These are phyloP conservation scores for Agaricus subrufescens DNA, from an alignment of 768 basidiomycete species.

Conservation along the genomic window DNA sequence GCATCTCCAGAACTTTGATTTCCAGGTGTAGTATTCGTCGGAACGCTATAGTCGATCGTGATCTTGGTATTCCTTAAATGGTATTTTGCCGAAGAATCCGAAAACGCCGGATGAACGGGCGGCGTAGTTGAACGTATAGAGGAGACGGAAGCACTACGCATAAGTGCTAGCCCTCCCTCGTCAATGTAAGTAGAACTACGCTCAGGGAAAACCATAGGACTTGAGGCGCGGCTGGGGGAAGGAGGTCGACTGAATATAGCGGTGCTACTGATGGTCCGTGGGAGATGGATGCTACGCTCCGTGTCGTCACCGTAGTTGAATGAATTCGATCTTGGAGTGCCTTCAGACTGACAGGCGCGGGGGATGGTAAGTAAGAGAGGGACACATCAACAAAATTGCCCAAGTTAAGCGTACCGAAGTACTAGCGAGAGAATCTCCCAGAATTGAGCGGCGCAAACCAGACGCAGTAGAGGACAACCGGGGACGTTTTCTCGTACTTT, in stretches of 20 bases:
- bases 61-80: conserved; percentile 29
- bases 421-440: conserved; percentile 1
- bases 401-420: conserved; percentile 2
- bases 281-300: conserved; percentile 10
- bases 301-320: conserved; percentile 8
- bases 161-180: conserved; percentile 23
- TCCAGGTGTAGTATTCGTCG: conserved; percentile 11
- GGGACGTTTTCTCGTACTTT: conserved; percentile 23
- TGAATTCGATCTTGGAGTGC: conserved; percentile 3
- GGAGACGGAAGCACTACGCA: conserved; percentile 28
- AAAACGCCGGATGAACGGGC: conserved; percentile 21
- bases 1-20: conserved; percentile 8
- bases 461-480: conserved; percentile 22
- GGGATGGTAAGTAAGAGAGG: not conserved
- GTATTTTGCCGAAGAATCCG: conserved; percentile 30
- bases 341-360: not conserved
- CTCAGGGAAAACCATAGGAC: conserved; percentile 14
- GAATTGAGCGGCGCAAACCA: conserved; percentile 8
- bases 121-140: conserved; percentile 18
- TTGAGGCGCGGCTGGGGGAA: conserved; percentile 13
- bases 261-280: conserved; percentile 10
- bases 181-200: conserved; percentile 20
- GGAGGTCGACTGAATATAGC: conserved; percentile 10
- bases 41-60: conserved; percentile 27
- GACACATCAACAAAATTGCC: not conserved